Evolutionary conservation across 495 filamentous ascomycete species (phyloP).

Genomic region (Bombardia bombarda): DNA sequence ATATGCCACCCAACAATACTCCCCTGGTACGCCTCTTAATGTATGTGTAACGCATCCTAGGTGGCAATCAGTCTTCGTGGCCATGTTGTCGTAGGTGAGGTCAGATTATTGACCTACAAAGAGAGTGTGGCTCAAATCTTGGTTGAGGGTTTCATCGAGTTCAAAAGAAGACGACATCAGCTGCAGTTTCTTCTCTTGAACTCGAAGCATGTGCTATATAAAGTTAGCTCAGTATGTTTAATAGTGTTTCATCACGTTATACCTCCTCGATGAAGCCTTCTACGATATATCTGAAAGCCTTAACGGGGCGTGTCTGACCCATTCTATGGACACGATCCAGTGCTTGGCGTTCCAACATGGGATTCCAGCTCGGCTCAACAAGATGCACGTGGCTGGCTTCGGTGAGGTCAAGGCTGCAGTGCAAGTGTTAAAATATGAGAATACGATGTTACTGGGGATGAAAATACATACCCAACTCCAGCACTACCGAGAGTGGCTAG

Average conservation of each 20-base stretch:
- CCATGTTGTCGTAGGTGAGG: no score
- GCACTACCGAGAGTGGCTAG: conserved; percentile 38
- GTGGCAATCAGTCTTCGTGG: no score
- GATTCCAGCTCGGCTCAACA: conserved; percentile 40
- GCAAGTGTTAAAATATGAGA: conserved; percentile 16
- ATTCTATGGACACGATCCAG: conserved; percentile 27
- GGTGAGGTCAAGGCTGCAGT: conserved; percentile 21
- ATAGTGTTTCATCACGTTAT: no score
- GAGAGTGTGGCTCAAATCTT: no score
- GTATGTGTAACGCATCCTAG: no score
- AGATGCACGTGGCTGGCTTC: conserved; percentile 30
- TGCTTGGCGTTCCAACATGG: conserved; percentile 34
- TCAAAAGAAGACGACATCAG: neutral
- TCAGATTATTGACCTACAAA: no score
- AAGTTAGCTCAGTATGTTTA: neutral
- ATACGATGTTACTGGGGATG: neutral
- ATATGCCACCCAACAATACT: no score
- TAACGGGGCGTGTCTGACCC: conserved; percentile 27
- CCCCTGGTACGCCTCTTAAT: no score
- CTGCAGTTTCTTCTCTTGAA: neutral
- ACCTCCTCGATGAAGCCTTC: neutral
- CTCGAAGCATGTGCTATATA: neutral
- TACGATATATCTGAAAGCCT: conserved; percentile 12
- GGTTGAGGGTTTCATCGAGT: no score
- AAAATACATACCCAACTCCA: conserved; percentile 27